Evolutionary conservation across 2,329 filamentous ascomycete genomes (phyloP).

Genomic region (Periconia sp.): DNA sequence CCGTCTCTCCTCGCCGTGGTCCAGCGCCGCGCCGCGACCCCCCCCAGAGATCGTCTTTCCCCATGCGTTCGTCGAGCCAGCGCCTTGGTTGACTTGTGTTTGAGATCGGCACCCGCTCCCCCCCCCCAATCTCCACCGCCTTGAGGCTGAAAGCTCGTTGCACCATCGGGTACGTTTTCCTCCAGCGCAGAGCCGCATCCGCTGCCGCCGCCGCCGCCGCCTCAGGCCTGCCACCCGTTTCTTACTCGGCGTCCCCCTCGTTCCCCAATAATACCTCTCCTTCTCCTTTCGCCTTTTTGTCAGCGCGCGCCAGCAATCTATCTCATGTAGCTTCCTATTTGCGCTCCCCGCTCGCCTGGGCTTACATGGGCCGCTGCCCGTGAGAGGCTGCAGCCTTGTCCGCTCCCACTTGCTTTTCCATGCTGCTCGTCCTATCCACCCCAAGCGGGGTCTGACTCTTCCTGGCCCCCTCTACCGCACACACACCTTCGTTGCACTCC

Average conservation of each 20-base stretch:
- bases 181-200: conserved; percentile 42
- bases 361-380: conserved; percentile 12
- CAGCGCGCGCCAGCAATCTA: conserved; percentile 1
- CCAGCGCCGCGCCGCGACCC: conserved; percentile 8
- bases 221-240: conserved; percentile 10
- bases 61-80: conserved; percentile 28
- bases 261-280: conserved; percentile 16
- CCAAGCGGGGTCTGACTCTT: too few species aligned
- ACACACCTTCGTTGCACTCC: too few species aligned
- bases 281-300: conserved; percentile 2
- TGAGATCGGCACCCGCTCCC: conserved; percentile 40
- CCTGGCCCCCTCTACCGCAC: too few species aligned
- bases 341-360: conserved; percentile 18
- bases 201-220: conserved; percentile 1
- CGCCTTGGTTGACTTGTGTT: conserved; percentile 30
- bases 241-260: conserved; percentile 14
- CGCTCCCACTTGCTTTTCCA: conserved; percentile 18
- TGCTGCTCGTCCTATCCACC: too few species aligned
- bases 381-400: conserved; percentile 19
- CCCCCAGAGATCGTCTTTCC: conserved; percentile 22
- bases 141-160: conserved; percentile 46
- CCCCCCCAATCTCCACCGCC: conserved; percentile 43
- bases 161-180: conserved; percentile 46
- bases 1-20: neutral
- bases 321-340: conserved; percentile 17